Evolutionary conservation across 202 grass and related monocot species (phyloP), one percentile per base, ranked within the genome.

Genomic region (Dendrocalamus latiflorus): DNA sequence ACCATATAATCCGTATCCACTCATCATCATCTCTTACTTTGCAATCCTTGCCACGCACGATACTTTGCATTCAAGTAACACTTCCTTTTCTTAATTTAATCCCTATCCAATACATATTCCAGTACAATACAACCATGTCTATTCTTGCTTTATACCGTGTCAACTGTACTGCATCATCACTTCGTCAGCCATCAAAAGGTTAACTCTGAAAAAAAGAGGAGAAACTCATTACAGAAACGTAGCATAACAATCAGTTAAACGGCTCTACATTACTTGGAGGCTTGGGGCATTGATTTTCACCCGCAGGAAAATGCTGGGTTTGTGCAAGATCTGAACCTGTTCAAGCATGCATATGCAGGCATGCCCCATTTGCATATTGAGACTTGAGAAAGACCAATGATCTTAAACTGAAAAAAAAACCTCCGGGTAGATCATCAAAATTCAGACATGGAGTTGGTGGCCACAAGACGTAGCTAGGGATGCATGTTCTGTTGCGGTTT

Each of bases 241-340:
- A 50, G 15, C 45, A 33, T 30, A 2, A 2, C 24, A 50, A 50
- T 33, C 15, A 49, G 33, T 6, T 49, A 50, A 20, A 49, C 45
- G 16, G 68, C 67, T 6, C 47, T 24, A 26, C 45, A 56, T 80
- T 37, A 56, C 48, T 56, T 25, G 34, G 56, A 49, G 83, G n/a
- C n/a, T n/a, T n/a, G n/a, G n/a, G n/a, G n/a, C 47, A 72, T 45
- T 44, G 83, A 72, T 36, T 78, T 79, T 38, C 64, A 30, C 6
- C 73, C 4, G 41, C 63, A 48, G 17, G 22, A 83, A 75, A 75
- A 55, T 6, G 81, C 21, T 25, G 57, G 12, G 44, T 3, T 24
- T 42, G 21, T 65, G 30, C 57, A 74, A 33, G n/a, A 83, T 65
- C 44, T 54, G 59, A 64, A 51, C 54, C 41, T 72, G 67, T 22